A percentile compares a stretch with the other conserved stretches of the same genome.
phyloP scores from a whole-genome alignment of 208 protist species.

The Crithidia bombi region DNA sequence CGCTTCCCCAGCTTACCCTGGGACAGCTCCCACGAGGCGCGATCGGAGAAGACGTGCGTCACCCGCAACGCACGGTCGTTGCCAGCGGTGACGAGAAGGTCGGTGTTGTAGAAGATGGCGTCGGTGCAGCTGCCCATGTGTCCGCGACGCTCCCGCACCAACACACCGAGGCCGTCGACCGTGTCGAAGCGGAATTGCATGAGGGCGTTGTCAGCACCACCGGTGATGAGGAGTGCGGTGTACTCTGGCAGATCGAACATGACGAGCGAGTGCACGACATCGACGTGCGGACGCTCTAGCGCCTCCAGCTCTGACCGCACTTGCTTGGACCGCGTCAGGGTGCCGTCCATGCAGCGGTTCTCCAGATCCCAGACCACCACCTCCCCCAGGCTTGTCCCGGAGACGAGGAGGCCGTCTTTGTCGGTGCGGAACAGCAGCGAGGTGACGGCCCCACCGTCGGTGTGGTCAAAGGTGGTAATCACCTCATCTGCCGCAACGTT shows the following conservation, averaged over 20 bases:
- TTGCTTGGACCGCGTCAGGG: conserved; percentile 81
- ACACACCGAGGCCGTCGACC: conserved; percentile 74
- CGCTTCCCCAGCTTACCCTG: conserved; percentile 85
- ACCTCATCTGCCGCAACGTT: conserved; percentile 69
- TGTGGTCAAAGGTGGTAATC: conserved; percentile 76
- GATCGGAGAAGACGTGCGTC: conserved; percentile 91
- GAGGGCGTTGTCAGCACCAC: conserved; percentile 87
- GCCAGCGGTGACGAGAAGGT: conserved; percentile 83
- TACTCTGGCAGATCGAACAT: conserved; percentile 50
- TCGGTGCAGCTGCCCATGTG: conserved; percentile 83
- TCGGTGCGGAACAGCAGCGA: conserved; percentile 84
- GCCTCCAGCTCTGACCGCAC: conserved; percentile 68
- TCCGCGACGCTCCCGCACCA: conserved; percentile 87
- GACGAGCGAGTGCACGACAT: conserved; percentile 76
- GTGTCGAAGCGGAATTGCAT: conserved; percentile 93
- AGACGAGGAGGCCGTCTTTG: conserved; percentile 70
- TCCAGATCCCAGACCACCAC: conserved; percentile 88
- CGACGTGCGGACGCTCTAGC: conserved; percentile 74
- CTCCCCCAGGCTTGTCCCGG: conserved; percentile 79
- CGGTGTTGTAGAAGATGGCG: conserved; percentile 85
- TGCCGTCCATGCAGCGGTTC: conserved; percentile 79
- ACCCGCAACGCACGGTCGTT: conserved; percentile 79
- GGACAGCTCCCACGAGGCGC: conserved; percentile 89
- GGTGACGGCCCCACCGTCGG: conserved; percentile 67
- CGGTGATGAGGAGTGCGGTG: conserved; percentile 71